Base-by-base conservation (phyloP, 306 rosid genomes). In the Fragaria vesca region DNA sequence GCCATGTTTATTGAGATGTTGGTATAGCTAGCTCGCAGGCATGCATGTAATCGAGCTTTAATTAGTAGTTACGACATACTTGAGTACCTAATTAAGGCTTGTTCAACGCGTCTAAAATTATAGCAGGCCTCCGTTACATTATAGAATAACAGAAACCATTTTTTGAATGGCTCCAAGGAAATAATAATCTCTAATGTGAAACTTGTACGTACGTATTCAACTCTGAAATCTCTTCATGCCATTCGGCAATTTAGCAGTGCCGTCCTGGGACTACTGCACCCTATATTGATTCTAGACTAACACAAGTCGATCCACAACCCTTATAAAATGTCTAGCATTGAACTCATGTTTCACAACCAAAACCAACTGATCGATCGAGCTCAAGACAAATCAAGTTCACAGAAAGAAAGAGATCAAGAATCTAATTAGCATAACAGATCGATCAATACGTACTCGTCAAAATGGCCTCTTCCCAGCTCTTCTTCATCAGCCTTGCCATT, bases 381-480 rank as follows among this genome's bases (percentile, higher is more conserved):
- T 52, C 58, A 52, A 52, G 1, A 18, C 58, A 52, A 52, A 51
- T 17, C 57, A 18, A 52, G 5, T 51, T 51, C 24, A 52, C 6
- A 52, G 24, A 17, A 52, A 52, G 24, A 17, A 52, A 52, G 21
- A 51, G n/a, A 17, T 51, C 57, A 7, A 51, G 57, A 51, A 51
- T 21, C 21, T 48, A 48, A 12, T 48, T 48, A 48, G 54, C 54
- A 6, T 7, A 7, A 66, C 48, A 40, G 24, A 6, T 40, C 21
- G 1, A 20, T 24, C 26, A 24, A 24, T 24, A 24, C 26, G 26
- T 3, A 17, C 4, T 42, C 1, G 18, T 8, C 3, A 5, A 48
- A 30, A 82, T 85, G 88, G 81, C 82, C 67, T 51, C 42, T 17
- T 12, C 80, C 21, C 52, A 66, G 46, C 42, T 78, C 60, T 45